Evolutionary conservation across 2,329 filamentous ascomycete genomes (phyloP).

Genomic region (Dactylonectria macrodidyma): DNA sequence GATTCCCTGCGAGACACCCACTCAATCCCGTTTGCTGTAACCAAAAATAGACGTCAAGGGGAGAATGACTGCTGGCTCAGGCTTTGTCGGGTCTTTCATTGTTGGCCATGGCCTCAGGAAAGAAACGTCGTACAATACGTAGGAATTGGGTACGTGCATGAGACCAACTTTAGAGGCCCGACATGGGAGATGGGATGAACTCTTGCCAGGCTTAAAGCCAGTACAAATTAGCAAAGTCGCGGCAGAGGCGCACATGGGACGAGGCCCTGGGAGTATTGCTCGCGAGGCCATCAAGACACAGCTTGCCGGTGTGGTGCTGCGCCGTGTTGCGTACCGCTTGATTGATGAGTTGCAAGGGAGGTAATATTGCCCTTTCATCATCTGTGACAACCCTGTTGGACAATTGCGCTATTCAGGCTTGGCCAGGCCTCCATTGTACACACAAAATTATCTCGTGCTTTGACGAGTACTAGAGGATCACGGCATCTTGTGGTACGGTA

Average conservation of each 20-base stretch:
- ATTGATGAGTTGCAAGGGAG: conserved; percentile 18
- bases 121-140: conserved; percentile 11
- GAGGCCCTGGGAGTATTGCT: not conserved
- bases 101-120: conserved; percentile 25
- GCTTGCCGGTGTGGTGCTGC: conserved; percentile 12
- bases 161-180: conserved; percentile 6
- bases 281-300: conserved; percentile 4
- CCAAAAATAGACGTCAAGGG: conserved; percentile 47
- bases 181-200: conserved; percentile 26
- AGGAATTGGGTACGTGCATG: conserved; percentile 22
- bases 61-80: conserved; percentile 17
- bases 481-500: conserved; percentile 1
- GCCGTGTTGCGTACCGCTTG: conserved; percentile 12
- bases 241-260: conserved; percentile 7
- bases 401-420: conserved; percentile 42
- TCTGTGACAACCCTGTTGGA: conserved; percentile 40
- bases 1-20: conserved; percentile 21
- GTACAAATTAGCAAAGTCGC: conserved; percentile 6
- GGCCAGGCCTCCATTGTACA: conserved; percentile 26
- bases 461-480: conserved; percentile 23
- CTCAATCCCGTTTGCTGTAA: conserved; percentile 23
- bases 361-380: conserved; percentile 36
- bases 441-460: conserved; percentile 38
- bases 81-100: conserved; percentile 15
- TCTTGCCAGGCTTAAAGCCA: conserved; percentile 8